Evolutionary conservation across 2,329 filamentous ascomycete species (phyloP), one percentile per base, ranked within the genome.

Genomic region (Alternaria viburni): DNA sequence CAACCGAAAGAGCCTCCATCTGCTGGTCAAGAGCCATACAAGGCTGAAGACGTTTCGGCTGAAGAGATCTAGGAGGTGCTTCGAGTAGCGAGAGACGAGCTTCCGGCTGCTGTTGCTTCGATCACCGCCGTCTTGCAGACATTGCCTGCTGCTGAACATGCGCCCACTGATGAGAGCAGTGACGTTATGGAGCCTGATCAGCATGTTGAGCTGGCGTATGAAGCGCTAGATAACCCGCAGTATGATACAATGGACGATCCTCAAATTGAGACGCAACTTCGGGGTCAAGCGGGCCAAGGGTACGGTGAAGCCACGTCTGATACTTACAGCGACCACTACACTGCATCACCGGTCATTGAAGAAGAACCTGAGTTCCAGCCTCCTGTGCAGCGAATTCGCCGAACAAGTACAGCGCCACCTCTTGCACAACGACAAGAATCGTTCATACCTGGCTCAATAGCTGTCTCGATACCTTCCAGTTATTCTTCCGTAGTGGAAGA

Each of bases 51-150:
- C 10, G 21, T 32, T 15, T 28, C 46, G 43, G 45, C 59, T 36
- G 46, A 30, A 15, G 52, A 51, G 46, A 56, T 50, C 49, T 45
- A 46, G 59, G 59, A 51, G 28, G 30, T 26, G 59, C 46, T 61
- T 41, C 45, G 44, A 45, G 36, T 36, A 21, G 54, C 46, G 46
- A 41, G 25, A 51, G 17, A 41, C 46, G 52, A 51, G 45, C 59
- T 61, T 57, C 36, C 52, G 3, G 23, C n/a, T 25, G 36, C 13
- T 36, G 23, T 61, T 55, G 46, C 15, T 13, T 52, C 52, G 11
- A 21, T 15, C 26, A 51, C 25, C 6, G 43, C 59, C 9, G 19
- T 51, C 13, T 23, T 45, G 7, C 46, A 36, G 21, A 57, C 36
- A 17, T 55, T 45, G 17, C 25, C 54, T 13, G 30, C 17, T n/a